Base-by-base conservation (phyloP, 306 rosid genomes). In the Castanea crenata region DNA sequence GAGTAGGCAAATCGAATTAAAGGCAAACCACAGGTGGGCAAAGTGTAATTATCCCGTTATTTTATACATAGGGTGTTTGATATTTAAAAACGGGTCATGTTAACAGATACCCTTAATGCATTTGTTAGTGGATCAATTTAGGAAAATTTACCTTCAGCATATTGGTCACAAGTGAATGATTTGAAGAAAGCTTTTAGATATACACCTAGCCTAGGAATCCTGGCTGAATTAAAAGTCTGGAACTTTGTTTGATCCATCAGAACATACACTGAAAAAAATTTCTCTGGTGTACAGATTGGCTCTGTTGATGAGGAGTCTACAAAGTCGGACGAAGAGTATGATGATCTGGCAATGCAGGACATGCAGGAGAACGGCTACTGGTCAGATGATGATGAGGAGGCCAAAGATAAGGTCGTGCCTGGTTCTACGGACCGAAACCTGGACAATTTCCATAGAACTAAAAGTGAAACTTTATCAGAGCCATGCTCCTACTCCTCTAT, bases 291-390 rank as follows among this genome's bases (percentile, higher is more conserved):
- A 55, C 91, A 94, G 99, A 79, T 88, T 29, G 99, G 99, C 34
- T 94, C 99, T 3, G 97, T 94, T 49, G 99, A 94, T 38, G 99
- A 94, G 86, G 97, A 92, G 84, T 94, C 99, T 27, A 91, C 97
- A 12, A 90, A 94, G 77, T 91, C 99, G 1, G 99, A 94, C 55
- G 99, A 94, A 76, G 97, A 94, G 90, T 94, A 94, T 46, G 97
- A 94, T 15, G 99, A 94, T 83, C 89, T 94, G 68, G 97, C 97
- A 73, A 90, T 92, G 97, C 90, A 81, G 85, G 95, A 92, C 31
- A 25, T 80, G 63, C 73, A 67, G 69, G 92, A 85, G 25, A 85
- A 83, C 59, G 92, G 96, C 41, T 91, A 84, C 77, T 85, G 85
- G 90, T 77, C 90, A 2, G 97, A 82, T 0, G 84, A 81, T 32